phyloP scores from a whole-genome alignment of 768 basidiomycete species.

The Hericium erinaceus region DNA sequence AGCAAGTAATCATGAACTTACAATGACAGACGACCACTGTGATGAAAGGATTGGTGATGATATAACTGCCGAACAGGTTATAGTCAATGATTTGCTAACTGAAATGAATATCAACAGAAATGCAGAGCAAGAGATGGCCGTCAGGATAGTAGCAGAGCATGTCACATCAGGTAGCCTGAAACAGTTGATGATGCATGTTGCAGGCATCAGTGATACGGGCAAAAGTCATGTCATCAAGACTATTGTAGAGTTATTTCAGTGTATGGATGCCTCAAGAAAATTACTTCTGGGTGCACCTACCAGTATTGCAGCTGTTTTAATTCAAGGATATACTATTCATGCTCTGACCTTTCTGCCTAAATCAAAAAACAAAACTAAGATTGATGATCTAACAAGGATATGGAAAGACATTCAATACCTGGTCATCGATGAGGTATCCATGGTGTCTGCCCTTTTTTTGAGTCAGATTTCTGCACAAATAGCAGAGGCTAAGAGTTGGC shows the following conservation, averaged over 20 bases:
- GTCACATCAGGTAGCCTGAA: neutral
- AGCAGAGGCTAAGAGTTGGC: conserved; percentile 12
- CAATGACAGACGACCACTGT: neutral
- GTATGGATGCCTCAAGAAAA: conserved; percentile 5
- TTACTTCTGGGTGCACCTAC: conserved; percentile 18
- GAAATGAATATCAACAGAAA: neutral
- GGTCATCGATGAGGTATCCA: conserved; percentile 14
- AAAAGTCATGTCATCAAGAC: conserved; percentile 17
- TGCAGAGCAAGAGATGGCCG: neutral
- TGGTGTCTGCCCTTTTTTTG: conserved; percentile 17
- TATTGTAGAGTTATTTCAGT: conserved; percentile 13
- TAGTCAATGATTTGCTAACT: too few species aligned
- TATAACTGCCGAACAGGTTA: neutral
- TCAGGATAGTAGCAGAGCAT: neutral
- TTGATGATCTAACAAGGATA: conserved; percentile 1
- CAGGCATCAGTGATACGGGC: neutral
- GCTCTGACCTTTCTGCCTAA: conserved; percentile 15
- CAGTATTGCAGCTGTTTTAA: conserved; percentile 20
- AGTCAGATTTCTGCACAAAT: conserved; percentile 15
- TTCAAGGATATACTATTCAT: conserved; percentile 23
- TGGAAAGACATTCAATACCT: conserved; percentile 10
- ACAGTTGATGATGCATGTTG: neutral
- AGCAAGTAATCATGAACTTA: neutral
- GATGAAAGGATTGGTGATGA: neutral
- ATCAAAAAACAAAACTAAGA: too few species aligned